These are phyloP conservation scores for Euclidium syriacum DNA, from an alignment of 345 rosid species.

Conservation along the genomic window DNA sequence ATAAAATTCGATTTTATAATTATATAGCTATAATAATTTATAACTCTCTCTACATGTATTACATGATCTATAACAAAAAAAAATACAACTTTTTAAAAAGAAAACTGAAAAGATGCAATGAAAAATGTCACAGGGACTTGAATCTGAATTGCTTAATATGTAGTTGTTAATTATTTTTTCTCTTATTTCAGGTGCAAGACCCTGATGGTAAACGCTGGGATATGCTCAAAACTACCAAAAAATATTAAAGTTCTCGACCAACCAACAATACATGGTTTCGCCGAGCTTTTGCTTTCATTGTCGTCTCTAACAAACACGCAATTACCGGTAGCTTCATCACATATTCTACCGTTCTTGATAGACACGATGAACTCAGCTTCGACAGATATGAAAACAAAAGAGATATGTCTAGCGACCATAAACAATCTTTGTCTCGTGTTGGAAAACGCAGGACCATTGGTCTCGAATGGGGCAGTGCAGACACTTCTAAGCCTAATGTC, in stretches of 20 bases:
- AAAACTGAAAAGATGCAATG: background rate
- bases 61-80: background rate
- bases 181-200: constrained; percentile 70
- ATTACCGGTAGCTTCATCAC: constrained; percentile 42
- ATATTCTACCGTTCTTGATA: constrained; percentile 48
- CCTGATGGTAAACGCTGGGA: constrained; percentile 72
- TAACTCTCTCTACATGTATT: background rate
- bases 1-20: background rate
- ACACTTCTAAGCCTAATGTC: constrained; percentile 46
- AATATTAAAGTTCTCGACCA: constrained; percentile 40
- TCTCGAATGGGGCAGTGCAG: constrained; percentile 45
- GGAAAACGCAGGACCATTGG: constrained; percentile 59
- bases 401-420: constrained; percentile 49
- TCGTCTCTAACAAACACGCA: constrained; percentile 53
- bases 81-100: no score
- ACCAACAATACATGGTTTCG: constrained; percentile 45
- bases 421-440: constrained; percentile 52
- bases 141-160: background rate
- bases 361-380: constrained; percentile 42
- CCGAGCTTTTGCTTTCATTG: constrained; percentile 52
- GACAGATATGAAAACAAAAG: constrained; percentile 46
- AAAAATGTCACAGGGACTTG: background rate
- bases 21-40: background rate
- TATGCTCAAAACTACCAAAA: constrained; percentile 62
- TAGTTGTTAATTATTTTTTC: background rate